These are phyloP conservation scores for Arabidopsis hybrid DNA, from an alignment of 441 rosid species.

Conservation along the genomic window DNA sequence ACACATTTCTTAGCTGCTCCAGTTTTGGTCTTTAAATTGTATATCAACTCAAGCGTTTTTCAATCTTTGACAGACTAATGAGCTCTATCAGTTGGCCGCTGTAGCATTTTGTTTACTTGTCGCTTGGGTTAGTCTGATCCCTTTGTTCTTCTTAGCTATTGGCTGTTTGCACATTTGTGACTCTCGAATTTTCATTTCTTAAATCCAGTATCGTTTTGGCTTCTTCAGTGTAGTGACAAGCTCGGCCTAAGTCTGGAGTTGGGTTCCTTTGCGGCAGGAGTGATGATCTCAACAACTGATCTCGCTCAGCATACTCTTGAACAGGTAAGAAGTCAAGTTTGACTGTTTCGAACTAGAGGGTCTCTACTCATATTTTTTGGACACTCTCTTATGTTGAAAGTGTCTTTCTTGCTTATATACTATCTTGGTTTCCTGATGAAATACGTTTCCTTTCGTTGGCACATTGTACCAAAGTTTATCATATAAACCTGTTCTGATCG, in stretches of 20 bases:
- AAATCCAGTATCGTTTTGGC: conserved; percentile 38
- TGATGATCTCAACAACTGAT: conserved; percentile 98
- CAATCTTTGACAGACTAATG: conserved; percentile 76
- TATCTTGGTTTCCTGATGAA: background rate
- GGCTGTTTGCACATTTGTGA: conserved; percentile 17
- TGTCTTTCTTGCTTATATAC: background rate
- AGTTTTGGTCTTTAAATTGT: conserved; percentile 21
- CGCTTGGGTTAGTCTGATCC: conserved; percentile 84
- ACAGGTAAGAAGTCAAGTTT: conserved; percentile 61
- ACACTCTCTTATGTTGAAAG: background rate
- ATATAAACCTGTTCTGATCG: conserved; percentile 2
- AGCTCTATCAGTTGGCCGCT: conserved; percentile 92
- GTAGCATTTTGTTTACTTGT: conserved; percentile 98
- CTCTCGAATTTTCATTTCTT: conserved; percentile 18
- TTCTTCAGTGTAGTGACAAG: conserved; percentile 95
- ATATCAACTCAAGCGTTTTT: conserved; percentile 41
- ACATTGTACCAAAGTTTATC: background rate
- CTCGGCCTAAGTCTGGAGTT: conserved; percentile 96
- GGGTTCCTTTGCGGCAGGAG: conserved; percentile 98
- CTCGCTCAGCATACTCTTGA: conserved; percentile 95
- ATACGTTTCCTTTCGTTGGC: conserved; percentile 7
- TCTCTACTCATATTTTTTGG: background rate
- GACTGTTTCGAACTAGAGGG: conserved; percentile 7
- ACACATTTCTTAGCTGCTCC: conserved; percentile 28
- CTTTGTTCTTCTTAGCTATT: conserved; percentile 23